Evolutionary conservation across 495 filamentous ascomycete species (phyloP).

Genomic region (Durotheca rogersii): DNA sequence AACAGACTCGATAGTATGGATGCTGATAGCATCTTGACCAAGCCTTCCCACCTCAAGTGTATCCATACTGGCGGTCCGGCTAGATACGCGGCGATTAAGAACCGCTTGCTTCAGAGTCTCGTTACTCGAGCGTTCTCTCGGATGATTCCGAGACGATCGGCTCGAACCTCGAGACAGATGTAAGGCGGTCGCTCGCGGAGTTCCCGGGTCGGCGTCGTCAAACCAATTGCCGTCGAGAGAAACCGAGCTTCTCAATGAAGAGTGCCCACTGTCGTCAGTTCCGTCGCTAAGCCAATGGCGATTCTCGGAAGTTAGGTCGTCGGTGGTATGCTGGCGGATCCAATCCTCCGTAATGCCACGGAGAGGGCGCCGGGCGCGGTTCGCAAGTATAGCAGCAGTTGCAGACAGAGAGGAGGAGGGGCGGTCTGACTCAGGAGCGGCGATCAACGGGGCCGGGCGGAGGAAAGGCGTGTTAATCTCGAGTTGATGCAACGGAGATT

Average conservation of each 20-base stretch:
- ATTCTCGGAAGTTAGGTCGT: slow-evolving; percentile 60
- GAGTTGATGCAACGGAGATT: slow-evolving; percentile 54
- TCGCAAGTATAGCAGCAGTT: slow-evolving; percentile 55
- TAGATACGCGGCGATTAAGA: slow-evolving; percentile 44
- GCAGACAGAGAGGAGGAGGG: slow-evolving; percentile 49
- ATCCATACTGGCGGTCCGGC: slow-evolving; percentile 39
- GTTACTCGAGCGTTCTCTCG: slow-evolving; percentile 55
- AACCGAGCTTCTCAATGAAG: slow-evolving; percentile 61
- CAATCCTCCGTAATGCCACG: slow-evolving; percentile 73
- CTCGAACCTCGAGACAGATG: slow-evolving; percentile 33
- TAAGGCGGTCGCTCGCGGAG: slow-evolving; percentile 47
- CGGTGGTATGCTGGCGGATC: slow-evolving; percentile 71
- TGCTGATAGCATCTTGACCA: slow-evolving; percentile 36
- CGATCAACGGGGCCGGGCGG: slow-evolving; percentile 46
- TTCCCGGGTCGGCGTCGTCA: slow-evolving; percentile 39
- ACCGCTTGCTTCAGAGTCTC: slow-evolving; percentile 66
- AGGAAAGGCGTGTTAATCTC: slow-evolving; percentile 55
- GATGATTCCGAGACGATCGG: slow-evolving; percentile 43
- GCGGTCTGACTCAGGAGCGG: slow-evolving; percentile 37
- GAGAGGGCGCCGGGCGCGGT: slow-evolving; percentile 53
- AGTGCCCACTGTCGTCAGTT: slow-evolving; percentile 61
- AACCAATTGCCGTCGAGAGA: slow-evolving; percentile 49
- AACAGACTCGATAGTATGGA: slow-evolving; percentile 29
- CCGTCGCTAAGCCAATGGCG: slow-evolving; percentile 77
- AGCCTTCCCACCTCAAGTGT: slow-evolving; percentile 35